Conservation (phyloP, 1,139 yeast genomes). For the Scheffersomyces titani region DNA sequence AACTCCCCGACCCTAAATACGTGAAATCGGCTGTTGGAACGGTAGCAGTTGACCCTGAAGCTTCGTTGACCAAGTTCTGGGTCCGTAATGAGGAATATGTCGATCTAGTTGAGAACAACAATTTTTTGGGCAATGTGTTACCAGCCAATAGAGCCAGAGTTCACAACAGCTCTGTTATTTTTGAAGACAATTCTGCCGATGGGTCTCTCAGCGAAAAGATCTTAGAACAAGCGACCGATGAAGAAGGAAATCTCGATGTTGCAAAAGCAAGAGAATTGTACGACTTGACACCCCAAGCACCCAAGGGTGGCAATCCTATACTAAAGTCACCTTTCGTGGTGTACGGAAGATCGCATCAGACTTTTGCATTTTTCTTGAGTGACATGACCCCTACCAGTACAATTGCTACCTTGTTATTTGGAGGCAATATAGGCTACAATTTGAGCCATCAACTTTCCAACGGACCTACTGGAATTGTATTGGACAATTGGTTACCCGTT, state of each 20-base stretch:
- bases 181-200: conserved; percentile 26
- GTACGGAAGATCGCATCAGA: conserved; percentile 57
- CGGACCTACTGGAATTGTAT: conserved; percentile 48
- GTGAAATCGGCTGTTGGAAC: conserved; percentile 74
- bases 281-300: conserved; percentile 36
- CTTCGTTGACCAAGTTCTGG: conserved; percentile 72
- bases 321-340: conserved; percentile 56
- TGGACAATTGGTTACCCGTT: conserved; percentile 68
- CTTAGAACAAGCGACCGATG: conserved; percentile 29
- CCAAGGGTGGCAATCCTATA: conserved; percentile 20
- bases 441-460: conserved; percentile 39
- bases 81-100: conserved; percentile 50
- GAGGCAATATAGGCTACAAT: conserved; percentile 76
- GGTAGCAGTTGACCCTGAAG: conserved; percentile 81
- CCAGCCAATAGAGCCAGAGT: conserved; percentile 73
- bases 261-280: conserved; percentile 27
- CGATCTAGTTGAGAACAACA: conserved; percentile 9
- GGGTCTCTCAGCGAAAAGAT: conserved; percentile 10
- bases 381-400: conserved; percentile 80
- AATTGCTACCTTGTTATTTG: conserved; percentile 72
- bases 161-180: conserved; percentile 80
- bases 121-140: conserved; percentile 16
- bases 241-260: conserved; percentile 40
- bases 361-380: conserved; percentile 68
- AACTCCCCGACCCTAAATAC: conserved; percentile 78